Evolutionary conservation across 805 yeast species (phyloP), one percentile per base, ranked within the genome.

Genomic region (Scheffersomyces ergatensis): DNA sequence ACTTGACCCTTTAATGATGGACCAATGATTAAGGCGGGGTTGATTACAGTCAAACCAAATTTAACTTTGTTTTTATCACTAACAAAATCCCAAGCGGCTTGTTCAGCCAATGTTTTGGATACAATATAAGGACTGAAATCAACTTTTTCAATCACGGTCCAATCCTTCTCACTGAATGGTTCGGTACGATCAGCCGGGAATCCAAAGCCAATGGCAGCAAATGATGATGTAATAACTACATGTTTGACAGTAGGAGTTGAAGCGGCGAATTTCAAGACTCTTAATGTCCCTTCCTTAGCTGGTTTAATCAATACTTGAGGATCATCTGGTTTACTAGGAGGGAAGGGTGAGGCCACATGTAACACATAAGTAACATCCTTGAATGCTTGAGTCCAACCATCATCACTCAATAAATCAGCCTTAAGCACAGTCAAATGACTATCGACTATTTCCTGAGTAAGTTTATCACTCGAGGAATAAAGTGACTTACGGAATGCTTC

Each of bases 181-280:
- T n/a, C 50, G 24, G 40, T 38, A 17, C 33, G 39, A 34, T 48
- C 45, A 31, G 45, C 43, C 2, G 44, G 47, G 18, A 29, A 29
- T 18, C 36, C 24, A 42, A 46, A n/a, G 19, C 77, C 61, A 1
- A 77, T 60, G 1, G 83, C 74, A 12, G 80, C 80, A 48, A 63
- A 64, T 1, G 82, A 76, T 4, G 78, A 65, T 17, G 77, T 60
- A 33, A 67, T 43, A 32, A 72, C 72, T 9, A 72, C 65, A 11
- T 58, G 48, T 34, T 52, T 57, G 24, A 72, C 70, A 4, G 36
- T 16, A 18, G 19, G 19, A 13, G 33, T 20, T 34, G 41, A 29
- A 12, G 48, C 39, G 0, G 58, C 57, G 8, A 35, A 29, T 38
- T 40, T 29, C 9, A 55, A 46, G 3, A 50, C 51, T 36, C 46